These are phyloP conservation scores for Penicillium tannophilum DNA, from an alignment of 495 filamentous ascomycete species.

Conservation along the genomic window DNA sequence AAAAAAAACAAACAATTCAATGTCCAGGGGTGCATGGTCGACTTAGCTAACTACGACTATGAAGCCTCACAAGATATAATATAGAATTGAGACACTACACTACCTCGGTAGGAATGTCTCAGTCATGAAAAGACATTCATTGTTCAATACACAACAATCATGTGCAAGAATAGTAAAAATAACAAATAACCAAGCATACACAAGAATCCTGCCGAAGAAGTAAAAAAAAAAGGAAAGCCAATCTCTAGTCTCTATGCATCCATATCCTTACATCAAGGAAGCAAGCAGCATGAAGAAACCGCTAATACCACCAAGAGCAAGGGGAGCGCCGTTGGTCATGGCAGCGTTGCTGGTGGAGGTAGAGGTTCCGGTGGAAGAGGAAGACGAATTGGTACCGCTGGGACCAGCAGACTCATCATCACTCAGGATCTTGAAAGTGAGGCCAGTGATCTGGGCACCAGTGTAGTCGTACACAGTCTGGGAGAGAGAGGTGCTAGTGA, in stretches of 20 bases:
- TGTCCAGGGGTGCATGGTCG: no score
- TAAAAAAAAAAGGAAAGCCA: background rate
- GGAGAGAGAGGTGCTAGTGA: slow-evolving; percentile 52
- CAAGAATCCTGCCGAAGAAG: slow-evolving; percentile 9
- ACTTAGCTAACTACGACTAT: background rate
- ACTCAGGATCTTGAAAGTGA: slow-evolving; percentile 55
- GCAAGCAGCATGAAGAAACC: slow-evolving; percentile 34
- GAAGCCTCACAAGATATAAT: background rate
- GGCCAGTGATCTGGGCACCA: slow-evolving; percentile 51
- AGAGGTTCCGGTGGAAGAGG: slow-evolving; percentile 33
- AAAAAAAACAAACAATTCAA: no score
- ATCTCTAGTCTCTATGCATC: background rate
- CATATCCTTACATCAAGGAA: slow-evolving; percentile 22
- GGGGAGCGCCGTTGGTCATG: slow-evolving; percentile 21
- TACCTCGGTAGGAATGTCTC: background rate
- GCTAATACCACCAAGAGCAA: slow-evolving; percentile 25
- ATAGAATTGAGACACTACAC: background rate
- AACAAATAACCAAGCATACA: slow-evolving; percentile 3
- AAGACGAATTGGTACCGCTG: slow-evolving; percentile 40
- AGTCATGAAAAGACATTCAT: slow-evolving; percentile 10
- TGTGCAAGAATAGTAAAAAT: slow-evolving; percentile 19
- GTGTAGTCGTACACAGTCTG: slow-evolving; percentile 57
- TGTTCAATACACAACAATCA: slow-evolving; percentile 18
- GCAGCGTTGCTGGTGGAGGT: slow-evolving; percentile 26
- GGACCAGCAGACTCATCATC: slow-evolving; percentile 59